A percentile compares a stretch with the other conserved stretches of the same genome.
phyloP scores from a whole-genome alignment of 2,329 filamentous ascomycete species.

The Cadophora sp. region DNA sequence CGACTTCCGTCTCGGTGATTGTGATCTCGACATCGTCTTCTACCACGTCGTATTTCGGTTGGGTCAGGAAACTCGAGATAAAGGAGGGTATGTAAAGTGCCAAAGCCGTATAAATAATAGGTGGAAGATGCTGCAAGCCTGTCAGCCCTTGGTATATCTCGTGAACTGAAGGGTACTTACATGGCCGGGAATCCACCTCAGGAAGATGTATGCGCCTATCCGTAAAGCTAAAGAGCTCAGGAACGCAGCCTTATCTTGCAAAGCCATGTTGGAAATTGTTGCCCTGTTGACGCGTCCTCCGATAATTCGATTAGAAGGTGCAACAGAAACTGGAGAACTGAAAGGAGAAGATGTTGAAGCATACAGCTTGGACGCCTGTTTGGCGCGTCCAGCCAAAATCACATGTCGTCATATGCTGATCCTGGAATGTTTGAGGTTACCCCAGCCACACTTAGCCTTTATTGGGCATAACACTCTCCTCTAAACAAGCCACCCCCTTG shows the following conservation, averaged over 20 bases:
- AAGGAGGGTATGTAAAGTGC: conserved; percentile 72
- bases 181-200: conserved; percentile 59
- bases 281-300: not conserved
- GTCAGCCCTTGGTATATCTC: conserved; percentile 21
- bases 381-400: not conserved
- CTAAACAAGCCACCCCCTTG: not conserved
- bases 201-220: conserved; percentile 60
- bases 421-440: conserved; percentile 20
- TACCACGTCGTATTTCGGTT: conserved; percentile 63
- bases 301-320: not conserved
- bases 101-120: conserved; percentile 64
- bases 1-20: conserved; percentile 54
- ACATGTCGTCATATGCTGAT: conserved; percentile 18
- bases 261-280: conserved; percentile 24
- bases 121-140: conserved; percentile 45
- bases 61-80: conserved; percentile 62
- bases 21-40: conserved; percentile 64
- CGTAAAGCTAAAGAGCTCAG: conserved; percentile 58
- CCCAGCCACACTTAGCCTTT: conserved; percentile 19
- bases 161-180: conserved; percentile 36
- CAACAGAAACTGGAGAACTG: not conserved
- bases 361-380: conserved; percentile 12
- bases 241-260: conserved; percentile 40
- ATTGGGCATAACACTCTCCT: not conserved
- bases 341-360: conserved; percentile 15